phyloP scores from a whole-genome alignment of 2,329 filamentous ascomycete genomes.

The Arthrobotrys entomopaga region DNA sequence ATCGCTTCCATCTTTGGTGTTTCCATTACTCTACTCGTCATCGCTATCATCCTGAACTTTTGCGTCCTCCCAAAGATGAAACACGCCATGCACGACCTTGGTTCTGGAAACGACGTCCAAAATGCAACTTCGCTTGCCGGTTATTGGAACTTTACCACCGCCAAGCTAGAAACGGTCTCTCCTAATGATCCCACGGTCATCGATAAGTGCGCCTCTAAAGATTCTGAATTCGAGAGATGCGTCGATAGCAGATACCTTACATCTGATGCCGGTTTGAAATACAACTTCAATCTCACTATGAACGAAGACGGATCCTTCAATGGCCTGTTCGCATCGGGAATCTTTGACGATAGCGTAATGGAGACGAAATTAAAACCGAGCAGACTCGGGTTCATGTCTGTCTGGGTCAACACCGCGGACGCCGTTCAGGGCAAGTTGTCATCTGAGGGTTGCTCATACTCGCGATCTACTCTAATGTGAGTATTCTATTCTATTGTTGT shows the following conservation, averaged over 20 bases:
- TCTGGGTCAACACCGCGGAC: slow-evolving; percentile 28
- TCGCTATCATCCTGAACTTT: slow-evolving; percentile 40
- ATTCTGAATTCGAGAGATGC: slow-evolving; percentile 43
- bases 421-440: slow-evolving; percentile 35
- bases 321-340: slow-evolving; percentile 41
- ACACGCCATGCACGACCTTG: not conserved
- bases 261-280: slow-evolving; percentile 20
- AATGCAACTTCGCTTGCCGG: slow-evolving; percentile 16
- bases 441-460: slow-evolving; percentile 35
- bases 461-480: slow-evolving; percentile 31
- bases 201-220: slow-evolving; percentile 40
- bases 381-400: slow-evolving; percentile 37
- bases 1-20: slow-evolving; percentile 37
- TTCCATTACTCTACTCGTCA: slow-evolving; percentile 28
- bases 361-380: slow-evolving; percentile 35
- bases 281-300: slow-evolving; percentile 30
- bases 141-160: slow-evolving; percentile 39
- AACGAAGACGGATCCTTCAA: slow-evolving; percentile 40
- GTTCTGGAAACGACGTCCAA: slow-evolving; percentile 12
- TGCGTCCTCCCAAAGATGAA: slow-evolving; percentile 41
- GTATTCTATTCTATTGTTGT: not conserved
- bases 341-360: slow-evolving; percentile 23
- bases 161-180: slow-evolving; percentile 25
- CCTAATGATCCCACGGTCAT: slow-evolving; percentile 23
- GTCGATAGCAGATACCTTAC: slow-evolving; percentile 48